Percentiles rank a stretch among this genome's conserved stretches.
phyloP scores from a whole-genome alignment of 768 basidiomycete species.

The Pulveroboletus sp. region DNA sequence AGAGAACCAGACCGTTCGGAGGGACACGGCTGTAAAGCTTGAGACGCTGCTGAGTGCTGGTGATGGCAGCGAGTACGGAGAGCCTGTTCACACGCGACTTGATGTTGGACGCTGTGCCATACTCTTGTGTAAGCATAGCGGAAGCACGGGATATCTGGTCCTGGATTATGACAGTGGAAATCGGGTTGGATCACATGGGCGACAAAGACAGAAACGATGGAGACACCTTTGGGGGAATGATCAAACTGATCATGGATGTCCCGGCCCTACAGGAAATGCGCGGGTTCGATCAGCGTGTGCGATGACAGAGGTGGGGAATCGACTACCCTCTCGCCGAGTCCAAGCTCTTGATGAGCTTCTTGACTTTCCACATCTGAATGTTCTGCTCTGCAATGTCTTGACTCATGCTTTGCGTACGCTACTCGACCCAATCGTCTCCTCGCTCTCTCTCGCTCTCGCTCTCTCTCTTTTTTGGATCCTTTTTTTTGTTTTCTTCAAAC shows the following conservation, averaged over 20 bases:
- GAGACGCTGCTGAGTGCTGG: slow-evolving; percentile 93
- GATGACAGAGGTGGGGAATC: not conserved
- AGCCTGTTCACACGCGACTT: slow-evolving; percentile 98
- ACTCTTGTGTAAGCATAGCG: slow-evolving; percentile 97
- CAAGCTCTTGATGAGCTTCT: slow-evolving; percentile 98
- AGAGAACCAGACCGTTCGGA: slow-evolving; percentile 94
- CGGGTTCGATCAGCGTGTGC: slow-evolving; percentile 20
- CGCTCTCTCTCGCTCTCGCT: too few species aligned
- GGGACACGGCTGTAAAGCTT: slow-evolving; percentile 97
- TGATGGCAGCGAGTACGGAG: slow-evolving; percentile 96
- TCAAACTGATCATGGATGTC: slow-evolving; percentile 98
- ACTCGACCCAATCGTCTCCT: slow-evolving; percentile 4
- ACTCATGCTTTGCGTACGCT: slow-evolving; percentile 57
- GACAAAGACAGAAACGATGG: slow-evolving; percentile 10
- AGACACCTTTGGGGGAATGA: slow-evolving; percentile 87
- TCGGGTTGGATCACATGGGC: not conserved
- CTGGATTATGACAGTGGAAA: slow-evolving; percentile 32
- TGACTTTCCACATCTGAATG: slow-evolving; percentile 97
- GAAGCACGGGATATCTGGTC: slow-evolving; percentile 93
- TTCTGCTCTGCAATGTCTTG: slow-evolving; percentile 88
- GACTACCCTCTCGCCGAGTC: slow-evolving; percentile 62
- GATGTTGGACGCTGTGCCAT: slow-evolving; percentile 99
- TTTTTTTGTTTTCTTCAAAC: slow-evolving; percentile 2
- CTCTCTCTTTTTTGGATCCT: slow-evolving; percentile 10
- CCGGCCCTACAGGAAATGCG: slow-evolving; percentile 57